Base-by-base conservation (phyloP, 2,329 filamentous ascomycete species). In the Orbilia ellipsospora region DNA sequence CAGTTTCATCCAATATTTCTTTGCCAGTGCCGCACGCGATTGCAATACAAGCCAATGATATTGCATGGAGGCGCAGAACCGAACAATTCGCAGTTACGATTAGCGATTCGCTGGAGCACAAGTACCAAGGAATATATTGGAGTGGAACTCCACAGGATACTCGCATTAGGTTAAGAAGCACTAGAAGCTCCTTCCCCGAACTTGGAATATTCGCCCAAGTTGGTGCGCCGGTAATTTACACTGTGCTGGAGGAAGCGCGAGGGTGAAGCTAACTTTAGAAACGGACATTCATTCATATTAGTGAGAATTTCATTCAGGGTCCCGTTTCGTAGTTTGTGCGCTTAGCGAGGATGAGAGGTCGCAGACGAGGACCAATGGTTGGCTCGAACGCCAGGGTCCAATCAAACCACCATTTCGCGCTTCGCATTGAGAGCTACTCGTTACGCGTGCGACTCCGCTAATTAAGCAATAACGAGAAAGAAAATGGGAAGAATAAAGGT, bases 251-350 rank as follows among this genome's bases (percentile, higher is more conserved):
- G 57, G 55, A 74, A 74, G 70, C 70, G 70, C 70, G 70, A 55
- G 52, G 13, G 51, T n/a, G 12, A 18, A 50, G 28, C 70, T 74
- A 74, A 74, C 63, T 74, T 68, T 74, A 74, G 70, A 62, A 68
- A 62, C 12, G n/a, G 31, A 36, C 5, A 31, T 51, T 31, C 52
- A 44, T 51, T 65, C 42, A 54, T 23, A 23, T 23, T 23, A 23
- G 23, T 23, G 23, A 23, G 31, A 36, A 36, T 45, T 51, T 31
- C 52, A 44, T 51, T 65, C 42, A 54, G 68, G 54, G 44, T 51
- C 56, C 40, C 48, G 16, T 48, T 18, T n/a, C 13, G 13, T 23
- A 52, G 48, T 42, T 36, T 40, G 70, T 67, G 70, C 70, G 70
- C 70, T 74, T 74, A 74, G 40, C 16, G 55, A 16, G 23, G 57